Evolutionary conservation across 805 yeast genomes (phyloP).

Genomic region (Wickerhamiella bombiphila): DNA sequence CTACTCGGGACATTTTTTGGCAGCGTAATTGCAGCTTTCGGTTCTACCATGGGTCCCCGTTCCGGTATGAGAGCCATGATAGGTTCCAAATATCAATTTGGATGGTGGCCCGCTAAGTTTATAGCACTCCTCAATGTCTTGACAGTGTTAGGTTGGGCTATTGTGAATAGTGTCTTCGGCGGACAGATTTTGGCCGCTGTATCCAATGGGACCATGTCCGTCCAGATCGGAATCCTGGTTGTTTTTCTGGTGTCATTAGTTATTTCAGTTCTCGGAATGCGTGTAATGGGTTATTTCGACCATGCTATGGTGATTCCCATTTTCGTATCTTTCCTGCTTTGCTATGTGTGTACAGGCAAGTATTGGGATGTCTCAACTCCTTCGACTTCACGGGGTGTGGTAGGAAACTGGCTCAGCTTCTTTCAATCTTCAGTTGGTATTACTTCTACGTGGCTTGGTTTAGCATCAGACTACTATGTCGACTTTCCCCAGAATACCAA

Average conservation of each 20-base stretch:
- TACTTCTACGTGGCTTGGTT: conserved; percentile 81
- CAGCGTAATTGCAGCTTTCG: conserved; percentile 64
- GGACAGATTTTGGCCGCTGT: conserved; percentile 65
- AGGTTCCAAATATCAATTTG: conserved; percentile 62
- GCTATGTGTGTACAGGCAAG: conserved; percentile 39
- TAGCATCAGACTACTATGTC: conserved; percentile 73
- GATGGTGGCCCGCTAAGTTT: conserved; percentile 71
- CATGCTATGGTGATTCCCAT: conserved; percentile 56
- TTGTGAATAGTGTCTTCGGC: conserved; percentile 77
- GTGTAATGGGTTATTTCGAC: conserved; percentile 54
- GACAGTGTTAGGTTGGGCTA: conserved; percentile 87
- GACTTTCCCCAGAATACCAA: conserved; percentile 62
- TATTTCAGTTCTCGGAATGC: conserved; percentile 68
- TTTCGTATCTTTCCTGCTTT: conserved; percentile 45
- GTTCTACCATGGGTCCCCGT: conserved; percentile 77
- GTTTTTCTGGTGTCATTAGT: conserved; percentile 48
- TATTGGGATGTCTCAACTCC: conserved; percentile 20
- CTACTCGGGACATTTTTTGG: conserved; percentile 52
- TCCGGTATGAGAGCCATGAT: conserved; percentile 88
- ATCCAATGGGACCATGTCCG: conserved; percentile 49
- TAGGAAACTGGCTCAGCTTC: conserved; percentile 57
- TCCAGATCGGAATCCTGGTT: conserved; percentile 61
- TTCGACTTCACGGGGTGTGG: conserved; percentile 27
- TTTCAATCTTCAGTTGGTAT: conserved; percentile 62
- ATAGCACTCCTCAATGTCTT: conserved; percentile 56